Evolutionary conservation across 345 rosid genomes (phyloP).

Genomic region (Litchi chinensis): DNA sequence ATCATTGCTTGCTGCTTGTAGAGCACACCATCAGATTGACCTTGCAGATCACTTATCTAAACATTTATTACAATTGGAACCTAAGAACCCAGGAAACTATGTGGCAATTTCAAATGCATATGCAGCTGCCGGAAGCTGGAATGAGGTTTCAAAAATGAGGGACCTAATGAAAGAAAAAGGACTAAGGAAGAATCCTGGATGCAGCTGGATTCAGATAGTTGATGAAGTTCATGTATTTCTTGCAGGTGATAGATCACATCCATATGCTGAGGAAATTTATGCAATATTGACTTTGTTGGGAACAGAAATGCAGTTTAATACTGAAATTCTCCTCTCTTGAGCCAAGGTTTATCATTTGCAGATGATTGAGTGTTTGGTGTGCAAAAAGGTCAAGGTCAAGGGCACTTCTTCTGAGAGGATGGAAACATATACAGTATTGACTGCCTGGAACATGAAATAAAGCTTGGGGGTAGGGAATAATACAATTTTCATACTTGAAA

Average conservation of each 20-base stretch:
- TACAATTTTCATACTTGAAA: not conserved
- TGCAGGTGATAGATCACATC: slow-evolving; percentile 51
- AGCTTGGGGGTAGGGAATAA: not conserved
- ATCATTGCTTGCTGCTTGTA: slow-evolving; percentile 46
- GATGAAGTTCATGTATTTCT: slow-evolving; percentile 46
- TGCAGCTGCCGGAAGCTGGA: slow-evolving; percentile 57
- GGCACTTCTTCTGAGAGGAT: not conserved
- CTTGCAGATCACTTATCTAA: slow-evolving; percentile 42
- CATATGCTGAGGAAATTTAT: slow-evolving; percentile 32
- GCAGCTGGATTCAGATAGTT: slow-evolving; percentile 61
- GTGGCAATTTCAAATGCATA: slow-evolving; percentile 57
- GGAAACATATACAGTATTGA: not conserved
- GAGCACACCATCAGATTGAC: slow-evolving; percentile 36
- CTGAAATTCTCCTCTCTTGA: slow-evolving; percentile 17
- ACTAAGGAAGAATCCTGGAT: slow-evolving; percentile 54
- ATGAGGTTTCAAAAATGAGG: slow-evolving; percentile 44
- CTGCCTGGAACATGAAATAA: not conserved
- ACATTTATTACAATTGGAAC: slow-evolving; percentile 38
- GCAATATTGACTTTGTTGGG: slow-evolving; percentile 39
- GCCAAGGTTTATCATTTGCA: not conserved
- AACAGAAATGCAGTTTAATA: slow-evolving; percentile 22
- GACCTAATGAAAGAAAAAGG: slow-evolving; percentile 56
- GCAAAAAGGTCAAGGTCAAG: not conserved
- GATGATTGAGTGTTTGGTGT: not conserved
- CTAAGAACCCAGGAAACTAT: slow-evolving; percentile 52